Base-by-base conservation (phyloP, 169 alveolate genomes). In the Cryptosporidium felis region DNA sequence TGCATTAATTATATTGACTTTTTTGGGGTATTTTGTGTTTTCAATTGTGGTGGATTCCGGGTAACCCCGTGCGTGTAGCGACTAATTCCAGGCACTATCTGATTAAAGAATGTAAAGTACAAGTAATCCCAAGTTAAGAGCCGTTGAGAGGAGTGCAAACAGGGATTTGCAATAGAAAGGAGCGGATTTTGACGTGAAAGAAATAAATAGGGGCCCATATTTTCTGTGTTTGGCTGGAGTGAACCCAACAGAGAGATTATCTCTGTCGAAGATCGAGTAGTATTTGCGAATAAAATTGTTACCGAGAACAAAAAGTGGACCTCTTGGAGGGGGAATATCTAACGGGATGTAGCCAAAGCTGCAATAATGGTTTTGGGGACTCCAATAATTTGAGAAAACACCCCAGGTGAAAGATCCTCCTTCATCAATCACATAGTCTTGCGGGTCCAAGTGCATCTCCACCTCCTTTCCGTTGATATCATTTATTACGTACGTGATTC, bases 281-380 rank as follows among this genome's bases (percentile, higher is more conserved):
- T 93, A 93, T 32, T 93, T 91, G 32, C 94, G 90, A 36, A 93
- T 92, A 74, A 93, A 93, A 80, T 63, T 89, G 41, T 82, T 92
- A 49, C 96, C 96, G 49, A 93, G 90, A 36, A 93, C 94, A 79
- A 93, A 92, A 45, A 93, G 88, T 16, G 95, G 95, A 23, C 94
- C 94, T 47, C 91, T 91, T 42, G 94, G 94, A 9, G 94, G 90
- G n/a, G 96, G 95, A 53, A 93, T 80, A 51, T 93, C 96, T 66
- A 93, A 85, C 41, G 95, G 80, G 88, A 93, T 89, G 16, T 91
- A 88, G 36, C 96, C 96, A 34, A 93, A 60, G 5, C 88, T 88
- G 74, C 96, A 92, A 62, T 30, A 38, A 89, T 80, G 85, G 38
- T 85, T 80, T 90, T 82, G 82, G 30, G 30, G 59, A 5, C 79